phyloP scores from a whole-genome alignment of 2,329 filamentous ascomycete species.

The Fusarium praegraminearum region DNA sequence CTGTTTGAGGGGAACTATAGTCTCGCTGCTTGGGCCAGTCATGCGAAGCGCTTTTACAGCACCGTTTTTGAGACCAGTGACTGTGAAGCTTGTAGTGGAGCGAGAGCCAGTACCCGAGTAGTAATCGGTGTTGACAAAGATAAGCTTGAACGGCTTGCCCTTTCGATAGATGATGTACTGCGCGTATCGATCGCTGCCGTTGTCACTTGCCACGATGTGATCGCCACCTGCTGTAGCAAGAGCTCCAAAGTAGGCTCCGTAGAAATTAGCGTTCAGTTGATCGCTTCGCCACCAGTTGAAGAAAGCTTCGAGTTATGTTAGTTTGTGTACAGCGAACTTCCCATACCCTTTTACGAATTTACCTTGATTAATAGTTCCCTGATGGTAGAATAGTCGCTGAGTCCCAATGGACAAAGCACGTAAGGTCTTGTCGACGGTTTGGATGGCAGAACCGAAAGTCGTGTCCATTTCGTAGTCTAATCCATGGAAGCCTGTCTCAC shows the following conservation, averaged over 20 bases:
- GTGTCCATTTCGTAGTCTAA: neutral
- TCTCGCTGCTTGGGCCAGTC: neutral
- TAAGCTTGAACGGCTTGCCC: neutral
- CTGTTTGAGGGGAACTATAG: neutral
- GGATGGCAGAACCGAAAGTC: neutral
- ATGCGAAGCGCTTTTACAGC: neutral
- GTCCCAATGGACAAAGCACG: neutral
- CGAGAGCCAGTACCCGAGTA: neutral
- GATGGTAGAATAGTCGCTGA: neutral
- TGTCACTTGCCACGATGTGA: neutral
- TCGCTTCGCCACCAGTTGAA: slow-evolving; percentile 6
- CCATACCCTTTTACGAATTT: accelerated
- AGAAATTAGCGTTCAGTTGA: neutral
- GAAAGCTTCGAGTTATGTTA: neutral
- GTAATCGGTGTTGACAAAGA: neutral
- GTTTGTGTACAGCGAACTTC: neutral
- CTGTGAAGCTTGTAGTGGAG: neutral
- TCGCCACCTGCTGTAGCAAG: neutral
- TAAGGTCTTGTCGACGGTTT: neutral
- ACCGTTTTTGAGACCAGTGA: neutral
- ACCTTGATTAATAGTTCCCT: neutral
- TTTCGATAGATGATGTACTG: slow-evolving; percentile 1
- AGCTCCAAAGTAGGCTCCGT: slow-evolving; percentile 4
- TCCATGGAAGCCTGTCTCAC: neutral
- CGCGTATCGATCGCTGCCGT: neutral